Percentiles rank a stretch among this genome's conserved stretches.
Conservation (phyloP, 2,329 filamentous ascomycete species). For the Xylariomycetidae sp. region DNA sequence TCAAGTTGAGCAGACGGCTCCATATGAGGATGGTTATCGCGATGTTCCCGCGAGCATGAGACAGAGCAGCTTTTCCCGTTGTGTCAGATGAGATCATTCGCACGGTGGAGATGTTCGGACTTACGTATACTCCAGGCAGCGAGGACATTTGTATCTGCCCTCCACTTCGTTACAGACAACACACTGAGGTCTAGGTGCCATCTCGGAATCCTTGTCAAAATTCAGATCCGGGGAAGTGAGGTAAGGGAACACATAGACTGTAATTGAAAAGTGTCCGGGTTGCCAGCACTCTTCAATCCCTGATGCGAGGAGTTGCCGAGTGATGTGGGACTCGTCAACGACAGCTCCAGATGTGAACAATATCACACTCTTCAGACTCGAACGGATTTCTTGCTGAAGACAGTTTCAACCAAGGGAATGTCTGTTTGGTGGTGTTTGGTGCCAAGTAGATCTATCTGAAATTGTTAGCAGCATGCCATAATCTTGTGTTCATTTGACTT, state of each 20-base stretch:
- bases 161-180: slow-evolving; percentile 47
- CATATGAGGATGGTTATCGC: slow-evolving; percentile 43
- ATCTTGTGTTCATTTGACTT: too few species aligned
- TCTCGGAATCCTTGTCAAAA: slow-evolving; percentile 16
- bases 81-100: slow-evolving; percentile 3
- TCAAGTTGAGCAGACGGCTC: slow-evolving; percentile 2
- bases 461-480: too few species aligned
- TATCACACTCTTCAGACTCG: too few species aligned
- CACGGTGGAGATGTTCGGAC: slow-evolving; percentile 16
- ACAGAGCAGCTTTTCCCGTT: slow-evolving; percentile 49
- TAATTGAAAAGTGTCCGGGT: slow-evolving; percentile 1
- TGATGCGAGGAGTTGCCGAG: background rate
- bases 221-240: background rate
- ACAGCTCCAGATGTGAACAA: background rate
- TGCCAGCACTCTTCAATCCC: background rate
- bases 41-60: slow-evolving; percentile 49
- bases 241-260: slow-evolving; percentile 4
- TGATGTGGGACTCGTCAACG: slow-evolving; percentile 15
- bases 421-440: too few species aligned
- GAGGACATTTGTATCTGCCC: slow-evolving; percentile 60
- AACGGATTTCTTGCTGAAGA: too few species aligned
- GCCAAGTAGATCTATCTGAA: too few species aligned
- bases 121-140: slow-evolving; percentile 55
- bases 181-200: slow-evolving; percentile 31
- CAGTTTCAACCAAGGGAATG: too few species aligned